Conservation (phyloP, 2,329 filamentous ascomycete genomes). For the Westerdykella aurantiaca region DNA sequence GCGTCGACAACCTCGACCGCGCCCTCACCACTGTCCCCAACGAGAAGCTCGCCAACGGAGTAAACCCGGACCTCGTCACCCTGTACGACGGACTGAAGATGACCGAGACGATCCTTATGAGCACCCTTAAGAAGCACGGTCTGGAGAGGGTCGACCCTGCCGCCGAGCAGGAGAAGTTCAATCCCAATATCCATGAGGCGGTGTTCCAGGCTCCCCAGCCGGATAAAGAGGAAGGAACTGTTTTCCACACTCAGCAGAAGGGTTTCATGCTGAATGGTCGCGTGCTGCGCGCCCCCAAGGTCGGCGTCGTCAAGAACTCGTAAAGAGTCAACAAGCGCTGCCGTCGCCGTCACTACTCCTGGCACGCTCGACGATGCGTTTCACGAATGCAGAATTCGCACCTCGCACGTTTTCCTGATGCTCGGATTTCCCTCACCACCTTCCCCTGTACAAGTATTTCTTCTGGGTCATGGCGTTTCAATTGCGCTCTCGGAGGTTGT, state of each 20-base stretch:
- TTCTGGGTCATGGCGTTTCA: constrained; percentile 4
- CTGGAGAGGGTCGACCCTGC: constrained; percentile 79
- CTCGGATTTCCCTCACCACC: not conserved
- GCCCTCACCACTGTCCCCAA: constrained; percentile 73
- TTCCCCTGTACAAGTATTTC: not conserved
- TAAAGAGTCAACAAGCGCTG: constrained; percentile 18
- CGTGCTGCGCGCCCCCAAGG: constrained; percentile 85
- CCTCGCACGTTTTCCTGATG: no score
- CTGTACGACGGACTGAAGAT: constrained; percentile 89
- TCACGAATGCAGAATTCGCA: no score
- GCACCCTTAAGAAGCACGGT: constrained; percentile 88
- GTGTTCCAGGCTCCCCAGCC: constrained; percentile 87
- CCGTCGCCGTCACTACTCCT: not conserved
- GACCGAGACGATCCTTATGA: constrained; percentile 85
- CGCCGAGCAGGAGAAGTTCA: constrained; percentile 72
- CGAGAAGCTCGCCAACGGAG: constrained; percentile 58
- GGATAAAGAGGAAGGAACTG: constrained; percentile 82
- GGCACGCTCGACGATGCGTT: no score
- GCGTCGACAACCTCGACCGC: constrained; percentile 94
- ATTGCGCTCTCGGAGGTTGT: constrained; percentile 12
- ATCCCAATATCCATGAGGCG: constrained; percentile 94
- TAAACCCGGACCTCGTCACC: constrained; percentile 67
- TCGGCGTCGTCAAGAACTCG: constrained; percentile 86
- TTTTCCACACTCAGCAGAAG: constrained; percentile 92
- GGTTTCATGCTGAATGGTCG: constrained; percentile 91